Evolutionary conservation across 73 alveolate species (phyloP), one percentile per base, ranked within the genome.

Genomic region (Loxodes magnus): DNA sequence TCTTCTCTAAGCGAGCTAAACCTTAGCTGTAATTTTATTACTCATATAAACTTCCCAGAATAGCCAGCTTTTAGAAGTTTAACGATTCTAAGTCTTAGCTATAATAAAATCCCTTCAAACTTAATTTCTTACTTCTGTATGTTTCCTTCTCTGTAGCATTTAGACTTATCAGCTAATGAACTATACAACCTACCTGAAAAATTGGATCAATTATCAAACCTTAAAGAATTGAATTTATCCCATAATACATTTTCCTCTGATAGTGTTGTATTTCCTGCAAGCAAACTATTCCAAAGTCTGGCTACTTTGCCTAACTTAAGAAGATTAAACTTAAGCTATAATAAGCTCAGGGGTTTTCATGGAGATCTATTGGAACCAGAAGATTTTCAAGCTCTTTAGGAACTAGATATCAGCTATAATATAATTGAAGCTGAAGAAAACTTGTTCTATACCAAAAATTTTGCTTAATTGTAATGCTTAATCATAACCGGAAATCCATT

Each of bases 401-500:
- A 75, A 25, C 46, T 75, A 7, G 90, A 75, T 51, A 68, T 75
- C 54, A 43, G 74, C 16, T 67, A 46, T 46, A 75, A 75, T 58
- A 4, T 43, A 4, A 74, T 69, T 0, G 71, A 59, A 4, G 79
- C 58, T 53, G 66, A 75, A 43, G 63, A 52, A 16, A 78, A 75
- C 23, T n/a, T 75, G 48, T 24, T 38, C 63, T 57, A 24, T 26
- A 30, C 55, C 5, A 35, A 37, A 21, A 27, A 75, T 17, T 5
- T 68, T 21, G 59, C 57, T 27, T 35, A 39, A 30, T 39, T 75
- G 2, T 67, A 57, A 52, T 3, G 64, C 3, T 62, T 75, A 3
- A 51, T 64, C 31, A 67, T 75, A 17, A 68, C 90, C 4, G 80
- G 80, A 7, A 75, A 75, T 46, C 90, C 90, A 3, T 56, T 75